These are phyloP conservation scores for Claviceps arundinis DNA, from an alignment of 2,329 filamentous ascomycete species.

Conservation along the genomic window DNA sequence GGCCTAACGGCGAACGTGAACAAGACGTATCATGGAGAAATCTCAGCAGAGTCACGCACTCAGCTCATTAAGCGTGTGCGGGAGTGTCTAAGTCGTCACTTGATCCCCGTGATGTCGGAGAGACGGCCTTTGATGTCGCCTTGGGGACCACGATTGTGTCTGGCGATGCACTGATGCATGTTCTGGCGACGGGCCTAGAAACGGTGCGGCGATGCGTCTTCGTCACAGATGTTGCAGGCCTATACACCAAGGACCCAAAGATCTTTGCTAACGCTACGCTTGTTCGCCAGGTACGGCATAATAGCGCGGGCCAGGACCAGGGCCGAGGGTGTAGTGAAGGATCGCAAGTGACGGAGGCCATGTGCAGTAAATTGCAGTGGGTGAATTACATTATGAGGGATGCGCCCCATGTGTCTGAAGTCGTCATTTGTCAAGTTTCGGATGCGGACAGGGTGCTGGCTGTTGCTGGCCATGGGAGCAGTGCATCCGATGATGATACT, in stretches of 20 bases:
- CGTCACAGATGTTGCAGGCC: conserved; percentile 3
- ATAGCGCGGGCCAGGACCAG: not conserved
- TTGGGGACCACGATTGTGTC: conserved; percentile 2
- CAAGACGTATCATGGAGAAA: not conserved
- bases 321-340: not conserved
- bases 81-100: not conserved
- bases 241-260: conserved; percentile 2
- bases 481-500: not conserved
- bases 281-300: not conserved
- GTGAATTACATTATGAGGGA: not conserved
- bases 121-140: conserved; percentile 1
- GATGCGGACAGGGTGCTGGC: not conserved
- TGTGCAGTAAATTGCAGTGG: conserved; percentile 4
- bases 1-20: conserved; percentile 2
- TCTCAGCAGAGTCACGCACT: not conserved
- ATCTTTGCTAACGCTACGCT: not conserved
- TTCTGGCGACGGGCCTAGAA: not conserved
- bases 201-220: conserved; percentile 3
- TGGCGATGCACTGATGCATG: conserved; percentile 4
- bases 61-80: not conserved
- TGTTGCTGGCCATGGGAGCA: not conserved
- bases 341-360: not conserved
- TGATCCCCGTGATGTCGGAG: conserved; percentile 3
- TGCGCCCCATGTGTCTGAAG: not conserved
- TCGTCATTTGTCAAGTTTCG: not conserved